Evolutionary conservation across 768 basidiomycete genomes (phyloP).

Genomic region (Tricholoma terreum): DNA sequence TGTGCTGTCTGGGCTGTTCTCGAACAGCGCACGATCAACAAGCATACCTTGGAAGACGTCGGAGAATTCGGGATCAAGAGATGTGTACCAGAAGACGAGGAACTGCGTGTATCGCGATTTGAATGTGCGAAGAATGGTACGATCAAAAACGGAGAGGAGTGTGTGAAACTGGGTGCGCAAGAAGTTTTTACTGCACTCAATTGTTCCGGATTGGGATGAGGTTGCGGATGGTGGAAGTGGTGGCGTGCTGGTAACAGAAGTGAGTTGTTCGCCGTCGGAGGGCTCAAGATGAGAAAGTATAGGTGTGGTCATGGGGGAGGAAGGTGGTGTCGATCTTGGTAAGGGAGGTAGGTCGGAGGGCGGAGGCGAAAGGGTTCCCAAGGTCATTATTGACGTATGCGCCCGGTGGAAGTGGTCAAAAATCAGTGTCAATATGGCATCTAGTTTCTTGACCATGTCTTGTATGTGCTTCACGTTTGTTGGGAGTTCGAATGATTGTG

Average conservation of each 20-base stretch:
- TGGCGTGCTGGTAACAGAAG: constrained; percentile 16
- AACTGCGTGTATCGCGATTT: constrained; percentile 98
- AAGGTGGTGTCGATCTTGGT: constrained; percentile 20
- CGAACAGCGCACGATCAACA: constrained; percentile 83
- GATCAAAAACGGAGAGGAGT: constrained; percentile 90
- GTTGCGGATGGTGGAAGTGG: constrained; percentile 22
- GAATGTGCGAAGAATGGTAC: constrained; percentile 91
- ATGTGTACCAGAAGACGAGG: constrained; percentile 92
- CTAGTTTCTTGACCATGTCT: constrained; percentile 90
- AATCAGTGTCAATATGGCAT: constrained; percentile 78
- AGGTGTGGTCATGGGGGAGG: constrained; percentile 27
- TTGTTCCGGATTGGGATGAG: constrained; percentile 11
- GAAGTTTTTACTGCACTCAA: constrained; percentile 26
- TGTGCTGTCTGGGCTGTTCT: constrained; percentile 12
- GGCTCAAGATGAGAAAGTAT: constrained; percentile 11
- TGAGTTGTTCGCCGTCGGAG: constrained; percentile 1
- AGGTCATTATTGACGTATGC: constrained; percentile 25
- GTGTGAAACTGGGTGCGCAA: constrained; percentile 74
- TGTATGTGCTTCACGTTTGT: constrained; percentile 67
- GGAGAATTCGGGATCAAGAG: constrained; percentile 82
- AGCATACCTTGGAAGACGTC: constrained; percentile 95
- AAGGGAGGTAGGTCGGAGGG: constrained; percentile 35
- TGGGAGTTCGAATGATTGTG: constrained; percentile 37
- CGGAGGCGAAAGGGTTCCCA: constrained; percentile 20
- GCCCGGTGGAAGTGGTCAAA: constrained; percentile 79